Base-by-base conservation (phyloP, 495 filamentous ascomycete genomes). In the Alectoria sarmentosa region DNA sequence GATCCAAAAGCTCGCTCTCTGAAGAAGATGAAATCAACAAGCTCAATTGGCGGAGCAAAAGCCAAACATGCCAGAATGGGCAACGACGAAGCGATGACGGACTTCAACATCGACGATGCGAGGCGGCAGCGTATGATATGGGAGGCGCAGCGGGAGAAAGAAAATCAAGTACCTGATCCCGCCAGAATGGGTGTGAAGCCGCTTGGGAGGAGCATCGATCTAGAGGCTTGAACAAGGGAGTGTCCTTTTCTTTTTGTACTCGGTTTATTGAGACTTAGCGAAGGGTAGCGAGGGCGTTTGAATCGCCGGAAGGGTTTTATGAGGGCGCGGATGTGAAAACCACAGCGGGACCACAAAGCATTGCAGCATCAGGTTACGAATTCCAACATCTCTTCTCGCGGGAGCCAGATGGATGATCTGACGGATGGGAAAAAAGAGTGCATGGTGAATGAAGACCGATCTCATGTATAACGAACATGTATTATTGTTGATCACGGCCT, bases 21-120 rank as follows among this genome's bases (percentile, higher is more conserved):
- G 30, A 77, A 75, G 70, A 83, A 82, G 70, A 82, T 81, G 79
- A 80, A 77, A 61, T 82, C 80, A 4, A 75, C 71, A 21, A 76
- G 74, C 58, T 71, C 76, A 9, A 72, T 81, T 46, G 62, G 65
- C 14, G 63, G 61, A 38, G 59, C 65, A 32, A 66, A 61, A 39
- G 67, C 64, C 65, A 72, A 36, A 67, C 71, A 59, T 63, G 70
- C 64, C 67, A 73, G 55, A 70, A 65, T 60, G 74, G 64, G 61
- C 36, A 70, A 62, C 21, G 70, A 66, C 26, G 70, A 68, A 21
- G 56, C 61, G 26, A 62, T 55, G 64, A 58, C 17, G 63, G 73
- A 64, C 65, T 82, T 83, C 70, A 78, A 82, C 17, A 73, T 80
- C 44, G 78, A 81, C 62, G 80, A 82, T 36, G 71, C 74, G 62